Conservation (phyloP, 129 eudicot genomes). For the Escallonia herrerae region DNA sequence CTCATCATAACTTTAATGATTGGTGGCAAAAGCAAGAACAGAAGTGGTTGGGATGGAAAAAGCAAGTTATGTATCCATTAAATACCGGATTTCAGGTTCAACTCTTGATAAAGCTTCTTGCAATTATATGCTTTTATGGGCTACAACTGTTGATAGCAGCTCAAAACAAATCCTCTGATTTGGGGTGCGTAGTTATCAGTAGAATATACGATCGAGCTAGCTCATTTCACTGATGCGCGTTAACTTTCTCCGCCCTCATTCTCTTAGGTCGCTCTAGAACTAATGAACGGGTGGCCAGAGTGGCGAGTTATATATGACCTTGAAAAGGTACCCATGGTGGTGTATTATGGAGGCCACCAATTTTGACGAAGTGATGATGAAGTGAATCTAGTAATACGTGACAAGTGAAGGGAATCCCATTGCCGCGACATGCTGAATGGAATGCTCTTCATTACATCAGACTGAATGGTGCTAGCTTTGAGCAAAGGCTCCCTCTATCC, state of each 20-base stretch:
- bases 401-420: neutral
- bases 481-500: slow-evolving; percentile 4
- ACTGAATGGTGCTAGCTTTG: neutral
- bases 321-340: neutral
- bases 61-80: neutral
- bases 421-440: slow-evolving; percentile 24
- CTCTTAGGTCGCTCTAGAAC: neutral
- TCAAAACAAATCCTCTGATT: neutral
- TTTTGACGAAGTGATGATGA: neutral
- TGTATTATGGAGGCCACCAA: neutral
- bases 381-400: neutral
- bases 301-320: neutral
- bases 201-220: neutral
- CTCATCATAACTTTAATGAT: neutral
- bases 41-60: neutral
- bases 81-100: neutral
- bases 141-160: neutral
- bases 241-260: neutral
- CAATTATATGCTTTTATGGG: neutral
- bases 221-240: neutral
- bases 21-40: neutral
- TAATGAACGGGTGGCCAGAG: neutral
- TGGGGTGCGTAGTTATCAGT: neutral
- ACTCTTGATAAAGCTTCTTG: neutral
- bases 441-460: slow-evolving; percentile 5